Conservation (phyloP, 306 rosid genomes). For the Trifolium fragiferum region DNA sequence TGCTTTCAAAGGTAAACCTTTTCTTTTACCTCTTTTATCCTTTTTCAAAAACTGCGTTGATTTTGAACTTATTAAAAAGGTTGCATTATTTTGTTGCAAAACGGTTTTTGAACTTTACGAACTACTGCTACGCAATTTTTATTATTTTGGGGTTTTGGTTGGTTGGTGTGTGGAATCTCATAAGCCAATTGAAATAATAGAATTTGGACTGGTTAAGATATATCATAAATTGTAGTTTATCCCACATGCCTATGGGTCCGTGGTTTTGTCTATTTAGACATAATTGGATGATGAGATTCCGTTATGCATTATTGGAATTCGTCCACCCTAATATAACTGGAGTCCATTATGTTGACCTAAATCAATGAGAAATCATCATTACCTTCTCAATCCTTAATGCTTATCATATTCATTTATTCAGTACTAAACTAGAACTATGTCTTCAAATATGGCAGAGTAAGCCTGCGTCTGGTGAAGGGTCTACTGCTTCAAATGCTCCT, state of each 20-base stretch:
- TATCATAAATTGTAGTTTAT: slow-evolving; percentile 8
- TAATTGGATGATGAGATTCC: not conserved
- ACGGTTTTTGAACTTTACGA: slow-evolving; percentile 12
- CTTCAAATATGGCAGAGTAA: slow-evolving; percentile 58
- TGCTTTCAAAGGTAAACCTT: slow-evolving; percentile 80
- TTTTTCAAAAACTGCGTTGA: not conserved
- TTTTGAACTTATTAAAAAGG: not conserved
- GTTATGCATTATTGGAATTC: slow-evolving; percentile 6
- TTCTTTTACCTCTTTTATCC: not conserved
- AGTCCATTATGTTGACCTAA: slow-evolving; percentile 21
- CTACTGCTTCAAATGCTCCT: slow-evolving; percentile 61
- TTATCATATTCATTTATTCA: slow-evolving; percentile 19
- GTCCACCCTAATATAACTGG: not conserved
- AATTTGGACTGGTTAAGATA: slow-evolving; percentile 11
- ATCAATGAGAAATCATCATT: slow-evolving; percentile 1
- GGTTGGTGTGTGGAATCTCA: slow-evolving; percentile 7
- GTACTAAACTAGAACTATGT: slow-evolving; percentile 31
- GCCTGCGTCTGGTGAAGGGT: slow-evolving; percentile 65
- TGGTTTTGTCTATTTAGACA: not conserved
- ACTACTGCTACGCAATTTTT: not conserved
- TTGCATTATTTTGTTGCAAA: slow-evolving; percentile 4
- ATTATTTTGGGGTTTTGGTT: slow-evolving; percentile 11
- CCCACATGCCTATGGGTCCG: not conserved
- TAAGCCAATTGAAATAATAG: not conserved
- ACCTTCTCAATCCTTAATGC: not conserved